Evolutionary conservation across 257 asterid genomes (phyloP).

Genomic region (Rubia yunnanensis): DNA sequence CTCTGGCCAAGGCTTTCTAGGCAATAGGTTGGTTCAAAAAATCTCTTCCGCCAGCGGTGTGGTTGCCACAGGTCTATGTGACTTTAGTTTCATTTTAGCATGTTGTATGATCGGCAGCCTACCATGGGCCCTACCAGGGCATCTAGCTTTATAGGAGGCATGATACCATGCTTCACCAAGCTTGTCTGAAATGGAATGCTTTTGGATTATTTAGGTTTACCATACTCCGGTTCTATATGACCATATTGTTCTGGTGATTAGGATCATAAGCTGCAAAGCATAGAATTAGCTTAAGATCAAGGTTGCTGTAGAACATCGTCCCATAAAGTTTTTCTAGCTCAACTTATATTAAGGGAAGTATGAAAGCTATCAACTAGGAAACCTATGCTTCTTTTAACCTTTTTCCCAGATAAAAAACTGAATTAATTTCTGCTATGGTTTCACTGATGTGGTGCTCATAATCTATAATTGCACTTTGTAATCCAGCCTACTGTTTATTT

Average conservation of each 20-base stretch:
- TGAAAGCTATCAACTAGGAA: too few relatives aligned
- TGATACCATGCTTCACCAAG: neutral
- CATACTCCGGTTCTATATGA: neutral
- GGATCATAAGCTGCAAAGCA: neutral
- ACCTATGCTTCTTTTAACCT: neutral
- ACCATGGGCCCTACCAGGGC: neutral
- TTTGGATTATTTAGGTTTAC: too few relatives aligned
- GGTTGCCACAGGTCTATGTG: neutral
- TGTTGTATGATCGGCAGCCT: neutral
- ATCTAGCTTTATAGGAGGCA: neutral
- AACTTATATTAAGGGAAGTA: too few relatives aligned
- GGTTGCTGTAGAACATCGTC: too few relatives aligned
- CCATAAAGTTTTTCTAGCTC: neutral
- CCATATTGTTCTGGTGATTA: neutral
- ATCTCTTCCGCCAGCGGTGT: neutral
- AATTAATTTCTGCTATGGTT: neutral
- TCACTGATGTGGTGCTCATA: neutral
- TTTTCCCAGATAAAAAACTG: neutral
- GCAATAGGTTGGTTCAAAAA: neutral
- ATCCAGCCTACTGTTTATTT: neutral
- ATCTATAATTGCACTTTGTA: neutral
- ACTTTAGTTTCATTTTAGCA: neutral
- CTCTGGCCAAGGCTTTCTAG: neutral
- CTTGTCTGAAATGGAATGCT: neutral
- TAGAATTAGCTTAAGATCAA: neutral